Percentiles rank a stretch among this genome's conserved stretches.
Conservation (phyloP, 2,329 filamentous ascomycete genomes). For the Clarireedia paspali region DNA sequence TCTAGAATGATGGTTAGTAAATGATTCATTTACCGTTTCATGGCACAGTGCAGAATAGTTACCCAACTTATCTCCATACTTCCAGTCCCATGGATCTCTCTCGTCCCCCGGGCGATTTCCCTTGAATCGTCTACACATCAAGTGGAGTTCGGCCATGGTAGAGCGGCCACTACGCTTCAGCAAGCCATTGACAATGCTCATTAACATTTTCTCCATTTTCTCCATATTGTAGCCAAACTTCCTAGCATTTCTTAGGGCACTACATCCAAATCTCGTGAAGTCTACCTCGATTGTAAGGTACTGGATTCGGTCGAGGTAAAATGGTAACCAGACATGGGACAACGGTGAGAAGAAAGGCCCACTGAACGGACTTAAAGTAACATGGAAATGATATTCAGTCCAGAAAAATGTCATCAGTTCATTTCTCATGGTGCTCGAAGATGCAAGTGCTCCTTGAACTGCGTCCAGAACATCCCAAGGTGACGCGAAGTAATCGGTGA, state of each 20-base stretch:
- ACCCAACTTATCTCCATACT: not conserved
- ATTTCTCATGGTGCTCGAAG: constrained; percentile 17
- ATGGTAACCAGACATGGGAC: constrained; percentile 21
- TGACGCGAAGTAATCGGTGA: constrained; percentile 18
- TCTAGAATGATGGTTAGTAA: not conserved
- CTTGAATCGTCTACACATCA: constrained; percentile 16
- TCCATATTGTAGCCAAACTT: constrained; percentile 11
- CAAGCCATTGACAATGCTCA: constrained; percentile 12
- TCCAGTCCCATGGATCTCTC: not conserved
- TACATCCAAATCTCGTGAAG: constrained; percentile 24
- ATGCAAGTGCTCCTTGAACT: constrained; percentile 17
- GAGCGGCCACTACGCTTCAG: constrained; percentile 4
- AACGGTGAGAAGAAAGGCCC: constrained; percentile 22
- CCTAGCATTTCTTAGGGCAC: constrained; percentile 11
- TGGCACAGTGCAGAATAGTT: not conserved
- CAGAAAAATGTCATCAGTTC: constrained; percentile 29
- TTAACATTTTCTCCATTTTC: constrained; percentile 15
- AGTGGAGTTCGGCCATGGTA: constrained; percentile 11
- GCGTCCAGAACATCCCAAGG: constrained; percentile 22
- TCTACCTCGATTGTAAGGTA: constrained; percentile 28
- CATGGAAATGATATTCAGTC: constrained; percentile 27
- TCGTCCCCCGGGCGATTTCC: constrained; percentile 10
- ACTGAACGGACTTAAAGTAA: constrained; percentile 23
- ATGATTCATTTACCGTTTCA: not conserved
- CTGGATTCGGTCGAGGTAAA: constrained; percentile 21